Evolutionary conservation across 176 grass and related monocot species (phyloP).

Genomic region (Oryza punctata): DNA sequence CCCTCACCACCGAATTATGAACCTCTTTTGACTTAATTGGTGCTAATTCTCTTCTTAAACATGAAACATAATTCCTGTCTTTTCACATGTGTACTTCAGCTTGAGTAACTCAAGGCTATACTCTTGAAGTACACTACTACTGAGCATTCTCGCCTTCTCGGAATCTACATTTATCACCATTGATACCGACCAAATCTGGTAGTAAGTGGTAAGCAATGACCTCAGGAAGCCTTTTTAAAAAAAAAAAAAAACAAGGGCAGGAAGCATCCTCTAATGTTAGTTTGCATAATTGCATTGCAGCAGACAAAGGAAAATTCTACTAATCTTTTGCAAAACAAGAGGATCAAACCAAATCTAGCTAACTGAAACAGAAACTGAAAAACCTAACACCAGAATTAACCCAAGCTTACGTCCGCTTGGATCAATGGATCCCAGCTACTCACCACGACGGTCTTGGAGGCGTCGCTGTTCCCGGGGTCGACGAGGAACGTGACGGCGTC

Average conservation of each 20-base stretch:
- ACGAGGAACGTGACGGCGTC: slow-evolving; percentile 67
- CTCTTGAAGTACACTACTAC: not conserved
- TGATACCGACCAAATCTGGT: not conserved
- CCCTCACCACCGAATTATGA: not conserved
- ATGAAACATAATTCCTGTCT: not conserved
- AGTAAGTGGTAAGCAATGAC: not conserved
- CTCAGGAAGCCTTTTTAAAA: not conserved
- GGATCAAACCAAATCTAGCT: not conserved
- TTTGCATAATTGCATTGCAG: not conserved
- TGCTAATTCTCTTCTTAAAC: not conserved
- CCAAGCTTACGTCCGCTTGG: not conserved
- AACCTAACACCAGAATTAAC: not conserved
- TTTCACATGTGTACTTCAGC: not conserved
- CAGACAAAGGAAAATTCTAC: not conserved
- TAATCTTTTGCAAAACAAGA: not conserved
- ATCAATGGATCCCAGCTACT: not conserved
- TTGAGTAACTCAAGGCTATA: not conserved
- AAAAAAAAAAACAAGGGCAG: too few species aligned
- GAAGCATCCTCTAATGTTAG: not conserved
- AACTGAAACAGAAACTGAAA: not conserved
- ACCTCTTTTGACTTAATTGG: not conserved
- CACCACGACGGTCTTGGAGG: slow-evolving; percentile 68
- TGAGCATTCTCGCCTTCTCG: too few species aligned
- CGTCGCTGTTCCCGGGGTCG: slow-evolving; percentile 48
- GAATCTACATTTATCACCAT: not conserved